Evolutionary conservation across 257 asterid genomes (phyloP).

Genomic region (Apocynum venetum): DNA sequence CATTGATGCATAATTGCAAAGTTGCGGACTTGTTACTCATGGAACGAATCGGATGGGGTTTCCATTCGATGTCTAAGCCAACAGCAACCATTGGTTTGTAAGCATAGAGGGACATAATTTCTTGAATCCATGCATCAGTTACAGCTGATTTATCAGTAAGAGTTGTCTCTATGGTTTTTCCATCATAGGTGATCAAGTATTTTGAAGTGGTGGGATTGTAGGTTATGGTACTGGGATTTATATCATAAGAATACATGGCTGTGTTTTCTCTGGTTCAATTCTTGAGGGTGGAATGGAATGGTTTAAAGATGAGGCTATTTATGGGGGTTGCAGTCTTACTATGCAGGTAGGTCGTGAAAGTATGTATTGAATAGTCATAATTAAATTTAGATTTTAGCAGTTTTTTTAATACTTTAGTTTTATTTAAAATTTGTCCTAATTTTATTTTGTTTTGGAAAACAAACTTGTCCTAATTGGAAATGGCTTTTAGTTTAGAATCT

Average conservation of each 20-base stretch:
- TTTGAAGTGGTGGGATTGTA: constrained; percentile 25
- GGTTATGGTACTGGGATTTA: constrained; percentile 16
- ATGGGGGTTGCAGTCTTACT: no score
- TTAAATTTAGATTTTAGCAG: no score
- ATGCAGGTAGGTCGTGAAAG: no score
- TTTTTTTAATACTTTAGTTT: no score
- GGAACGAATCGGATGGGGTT: constrained; percentile 24
- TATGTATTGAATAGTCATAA: no score
- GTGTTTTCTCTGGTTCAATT: no score
- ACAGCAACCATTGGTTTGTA: constrained; percentile 31
- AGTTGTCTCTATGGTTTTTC: constrained; percentile 54
- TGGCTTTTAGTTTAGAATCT: no score
- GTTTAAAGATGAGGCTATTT: no score
- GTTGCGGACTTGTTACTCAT: constrained; percentile 67
- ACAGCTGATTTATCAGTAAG: constrained; percentile 42
- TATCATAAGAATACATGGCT: constrained; percentile 1
- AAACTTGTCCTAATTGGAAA: no score
- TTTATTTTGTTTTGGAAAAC: no score
- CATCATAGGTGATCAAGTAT: constrained; percentile 36
- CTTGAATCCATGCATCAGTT: constrained; percentile 44
- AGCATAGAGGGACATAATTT: constrained; percentile 27
- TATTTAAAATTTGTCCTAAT: no score
- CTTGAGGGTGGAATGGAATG: background rate
- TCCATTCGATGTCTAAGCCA: constrained; percentile 75
- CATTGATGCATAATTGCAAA: constrained; percentile 50